Base-by-base conservation (phyloP, 495 filamentous ascomycete species). In the Penicillium daleae region DNA sequence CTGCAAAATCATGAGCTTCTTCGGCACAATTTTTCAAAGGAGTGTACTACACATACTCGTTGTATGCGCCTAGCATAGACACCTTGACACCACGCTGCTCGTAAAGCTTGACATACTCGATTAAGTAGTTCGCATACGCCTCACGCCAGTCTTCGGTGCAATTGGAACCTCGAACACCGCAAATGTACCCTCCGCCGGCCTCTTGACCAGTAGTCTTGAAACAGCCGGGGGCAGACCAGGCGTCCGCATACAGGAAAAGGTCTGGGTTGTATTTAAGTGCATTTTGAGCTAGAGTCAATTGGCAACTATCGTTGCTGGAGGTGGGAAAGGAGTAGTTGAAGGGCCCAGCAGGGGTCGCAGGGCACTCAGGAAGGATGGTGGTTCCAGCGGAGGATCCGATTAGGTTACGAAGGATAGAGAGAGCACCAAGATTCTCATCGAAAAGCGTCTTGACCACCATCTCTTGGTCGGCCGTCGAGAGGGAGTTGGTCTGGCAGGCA, bases 221-320 rank as follows among this genome's bases (percentile, higher is more conserved):
- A 71, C 78, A 85, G 0, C 77, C 80, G 3, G 80, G 80, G 0
- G 81, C 82, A 35, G 73, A 78, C 82, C 82, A 84, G 0, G 82
- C 82, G 66, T 86, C 75, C 3, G 81, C 80, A 59, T 83, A 84
- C 49, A 83, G n/a, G 27, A 52, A 52, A 17, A 52, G 49, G n/a
- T 52, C 49, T 15, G 49, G 49, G 24, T 52, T 52, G 27, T 24
- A 26, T 26, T 52, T 26, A n/a, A 52, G 24, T 15, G 49, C 49
- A n/a, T n/a, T 52, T 31, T 31, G 2, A 26, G 49, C 26, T 24
- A 52, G 49, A 29, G 19, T 52, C 49, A 52, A 31, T 67, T 85
- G 82, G 37, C 76, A 72, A 6, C 70, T 63, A 62, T 85, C 82
- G 42, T 81, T 69, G 60, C 4, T 32, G 29, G 29, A 32, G 29